These are phyloP conservation scores for Pyricularia sp. DNA, from an alignment of 2,329 filamentous ascomycete genomes.

Conservation along the genomic window DNA sequence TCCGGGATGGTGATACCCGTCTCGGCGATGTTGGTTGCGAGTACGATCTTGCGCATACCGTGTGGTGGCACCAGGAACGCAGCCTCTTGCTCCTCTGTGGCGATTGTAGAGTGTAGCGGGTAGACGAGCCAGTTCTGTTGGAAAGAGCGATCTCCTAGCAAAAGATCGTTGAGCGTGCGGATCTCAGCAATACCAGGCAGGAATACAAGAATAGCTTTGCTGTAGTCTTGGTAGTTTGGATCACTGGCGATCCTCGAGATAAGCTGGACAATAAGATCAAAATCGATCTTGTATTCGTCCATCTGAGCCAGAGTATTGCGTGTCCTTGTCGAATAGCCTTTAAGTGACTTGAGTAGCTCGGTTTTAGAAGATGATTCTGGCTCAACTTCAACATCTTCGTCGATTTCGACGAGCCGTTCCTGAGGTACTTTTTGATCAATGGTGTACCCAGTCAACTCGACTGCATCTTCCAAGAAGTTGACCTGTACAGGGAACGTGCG, in stretches of 20 bases:
- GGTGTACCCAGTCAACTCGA: slow-evolving; percentile 75
- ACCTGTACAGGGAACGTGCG: slow-evolving; percentile 88
- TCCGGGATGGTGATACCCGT: slow-evolving; percentile 98
- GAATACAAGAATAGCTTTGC: slow-evolving; percentile 89
- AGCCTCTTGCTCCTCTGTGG: slow-evolving; percentile 90
- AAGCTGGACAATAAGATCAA: slow-evolving; percentile 72
- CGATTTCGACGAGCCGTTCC: slow-evolving; percentile 51
- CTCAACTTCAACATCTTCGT: slow-evolving; percentile 49
- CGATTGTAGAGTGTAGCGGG: slow-evolving; percentile 87
- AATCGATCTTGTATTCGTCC: slow-evolving; percentile 88
- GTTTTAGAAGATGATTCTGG: slow-evolving; percentile 40
- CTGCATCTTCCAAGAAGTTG: slow-evolving; percentile 82
- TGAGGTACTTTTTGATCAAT: slow-evolving; percentile 34
- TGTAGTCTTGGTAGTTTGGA: slow-evolving; percentile 58
- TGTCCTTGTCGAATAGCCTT: slow-evolving; percentile 68
- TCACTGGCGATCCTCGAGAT: slow-evolving; percentile 67
- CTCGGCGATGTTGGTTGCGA: slow-evolving; percentile 96
- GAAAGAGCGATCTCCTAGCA: slow-evolving; percentile 70
- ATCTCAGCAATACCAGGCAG: slow-evolving; percentile 93
- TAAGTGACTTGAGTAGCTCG: slow-evolving; percentile 55
- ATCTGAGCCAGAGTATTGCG: slow-evolving; percentile 65
- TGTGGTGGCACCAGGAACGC: slow-evolving; percentile 79
- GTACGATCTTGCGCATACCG: slow-evolving; percentile 82
- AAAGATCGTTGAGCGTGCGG: slow-evolving; percentile 74
- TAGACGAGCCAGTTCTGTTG: slow-evolving; percentile 70